Evolutionary conservation across 2,329 filamentous ascomycete genomes (phyloP), one percentile per base, ranked within the genome.

Genomic region (Xylariales sp.): DNA sequence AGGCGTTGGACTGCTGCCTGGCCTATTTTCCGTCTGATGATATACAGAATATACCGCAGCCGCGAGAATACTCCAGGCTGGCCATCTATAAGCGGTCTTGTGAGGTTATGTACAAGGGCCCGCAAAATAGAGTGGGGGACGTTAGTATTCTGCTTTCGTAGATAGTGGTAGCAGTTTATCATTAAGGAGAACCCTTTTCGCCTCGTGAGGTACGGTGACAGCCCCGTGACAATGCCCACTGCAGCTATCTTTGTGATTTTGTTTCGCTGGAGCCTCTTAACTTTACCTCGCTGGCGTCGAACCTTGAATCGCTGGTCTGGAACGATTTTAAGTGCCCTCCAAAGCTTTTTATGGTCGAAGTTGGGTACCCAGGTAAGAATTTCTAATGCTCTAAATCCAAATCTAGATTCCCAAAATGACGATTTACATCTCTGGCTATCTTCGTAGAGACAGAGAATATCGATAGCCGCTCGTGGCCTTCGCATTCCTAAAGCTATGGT

Each of bases 41-140:
- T 53, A 23, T 66, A 64, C 30, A 83, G 52, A 59, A 79, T 75
- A 80, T 80, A 82, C 52, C 71, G 70, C 49, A 83, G 67, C 18
- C 81, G 79, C 30, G 68, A 68, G 36, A 75, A 78, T 45, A 78
- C 76, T 3, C 81, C 82, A 23, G 75, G 75, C 34, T 69, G 62
- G 45, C 76, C 77, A n/a, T 74, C 67, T 28, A 65, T 74, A 55
- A 83, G 71, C 59, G 81, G 79, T 65, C 75, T 78, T 6, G 80
- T 80, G 18, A 81, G 71, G 23, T 79, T 72, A 52, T 75, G 74
- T 64, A 78, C 77, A 5, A 81, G 70, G 45, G 75, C 76, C 54
- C 72, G 73, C 53, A 80, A 57, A 28, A 77, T 69, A 1, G 49
- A n/a, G 0, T 58, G 49, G 5, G 78, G 74, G n/a, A 79, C 30